A percentile compares a stretch with the other conserved stretches of the same genome.
Evolutionary conservation across 192 early-diverging fungal species (phyloP).

Genomic region (Endogone sp.): DNA sequence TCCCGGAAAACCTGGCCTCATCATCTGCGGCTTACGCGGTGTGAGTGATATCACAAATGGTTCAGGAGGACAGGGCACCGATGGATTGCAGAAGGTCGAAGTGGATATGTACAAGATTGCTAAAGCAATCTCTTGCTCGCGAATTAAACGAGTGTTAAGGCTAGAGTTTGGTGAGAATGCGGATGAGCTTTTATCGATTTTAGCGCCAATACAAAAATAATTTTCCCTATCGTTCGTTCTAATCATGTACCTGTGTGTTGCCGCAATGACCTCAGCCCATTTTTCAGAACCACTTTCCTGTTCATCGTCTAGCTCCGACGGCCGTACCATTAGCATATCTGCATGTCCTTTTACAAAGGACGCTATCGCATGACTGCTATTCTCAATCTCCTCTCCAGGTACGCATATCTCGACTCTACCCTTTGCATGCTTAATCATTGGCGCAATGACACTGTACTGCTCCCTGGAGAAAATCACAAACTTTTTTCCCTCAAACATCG

Average conservation of each 20-base stretch:
- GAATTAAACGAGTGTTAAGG: not conserved
- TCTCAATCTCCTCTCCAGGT: not conserved
- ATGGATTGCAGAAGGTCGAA: not conserved
- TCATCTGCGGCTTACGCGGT: not conserved
- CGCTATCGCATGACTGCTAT: not conserved
- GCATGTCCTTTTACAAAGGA: not conserved
- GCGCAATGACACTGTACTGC: not conserved
- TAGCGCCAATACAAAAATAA: not conserved
- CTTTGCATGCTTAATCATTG: not conserved
- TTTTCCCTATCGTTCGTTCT: not conserved
- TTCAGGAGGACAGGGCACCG: not conserved
- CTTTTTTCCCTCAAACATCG: not conserved
- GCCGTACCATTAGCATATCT: not conserved
- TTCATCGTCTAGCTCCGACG: not conserved
- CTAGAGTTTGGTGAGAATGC: not conserved
- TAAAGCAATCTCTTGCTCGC: not conserved
- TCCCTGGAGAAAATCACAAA: not conserved
- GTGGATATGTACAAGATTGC: not conserved
- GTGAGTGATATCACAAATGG: not conserved
- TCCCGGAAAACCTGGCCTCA: not conserved
- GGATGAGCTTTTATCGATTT: not conserved
- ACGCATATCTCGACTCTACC: not conserved
- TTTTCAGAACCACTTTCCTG: not conserved
- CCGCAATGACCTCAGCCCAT: not conserved
- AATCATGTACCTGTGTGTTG: not conserved